Base-by-base conservation (phyloP, 2,329 filamentous ascomycete genomes). In the Allantophomopsis cytisporea region DNA sequence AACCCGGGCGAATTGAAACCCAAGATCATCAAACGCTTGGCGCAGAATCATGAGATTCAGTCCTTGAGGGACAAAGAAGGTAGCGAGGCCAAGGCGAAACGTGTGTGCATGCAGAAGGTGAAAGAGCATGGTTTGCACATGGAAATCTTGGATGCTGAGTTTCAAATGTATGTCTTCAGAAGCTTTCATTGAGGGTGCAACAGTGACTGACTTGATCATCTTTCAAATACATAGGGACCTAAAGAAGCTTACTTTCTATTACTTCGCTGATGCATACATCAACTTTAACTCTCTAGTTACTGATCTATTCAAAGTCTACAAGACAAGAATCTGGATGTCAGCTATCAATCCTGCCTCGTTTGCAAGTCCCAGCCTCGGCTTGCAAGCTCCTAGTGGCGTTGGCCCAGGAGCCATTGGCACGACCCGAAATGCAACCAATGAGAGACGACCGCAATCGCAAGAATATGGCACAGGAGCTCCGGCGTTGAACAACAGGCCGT, bases 311-410 rank as follows among this genome's bases (percentile, higher is more conserved):
- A 96, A 96, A 63, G 89, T 96, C 45, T 98, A 96, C 71, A 98
- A 98, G 67, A 94, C 89, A 16, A 78, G 93, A 50, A 98, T 98
- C 53, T 98, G 91, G 91, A 94, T 98, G 85, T 96, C 89, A 4
- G 91, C 91, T 4, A 94, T 98, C 60, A 98, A 98, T 57, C 91
- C 91, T 7, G 91, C 89, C 5, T 95, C 89, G 0, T 95, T 96
- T 59, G 83, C 83, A 17, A 88, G 79, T 45, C 82, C 83, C 14
- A 77, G 76, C 3, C 66, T 84, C 37, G 81, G 81, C 18, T 65
- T 87, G 16, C 78, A 80, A 55, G 76, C 79, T 2, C 76, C 80
- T 2, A 79, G 76, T 45, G 73, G 73, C 20, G 69, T 82, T 49
- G 74, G 76, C 0, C 75, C 76, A 7, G 79, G 77, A 17, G 75